Evolutionary conservation across 2,329 filamentous ascomycete species (phyloP), one percentile per base, ranked within the genome.

Genomic region (Pleoardoris graminearum): DNA sequence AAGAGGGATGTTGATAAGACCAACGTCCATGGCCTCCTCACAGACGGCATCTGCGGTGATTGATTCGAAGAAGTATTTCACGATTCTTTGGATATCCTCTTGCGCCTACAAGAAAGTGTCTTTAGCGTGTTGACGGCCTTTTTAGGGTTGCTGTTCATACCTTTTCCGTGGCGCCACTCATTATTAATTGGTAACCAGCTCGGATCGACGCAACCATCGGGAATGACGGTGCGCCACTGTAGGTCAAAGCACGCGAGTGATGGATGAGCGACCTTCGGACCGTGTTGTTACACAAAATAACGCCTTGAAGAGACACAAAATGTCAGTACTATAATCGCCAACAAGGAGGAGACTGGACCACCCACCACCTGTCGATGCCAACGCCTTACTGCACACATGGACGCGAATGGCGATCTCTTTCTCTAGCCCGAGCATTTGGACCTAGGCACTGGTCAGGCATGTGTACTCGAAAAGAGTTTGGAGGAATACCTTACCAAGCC

Each of bases 131-230:
- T n/a, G n/a, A n/a, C n/a, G n/a, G n/a, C n/a, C n/a, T n/a, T n/a
- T n/a, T n/a, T n/a, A n/a, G n/a, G n/a, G n/a, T n/a, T n/a, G n/a
- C n/a, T n/a, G n/a, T n/a, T n/a, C n/a, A n/a, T n/a, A n/a, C n/a
- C n/a, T n/a, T n/a, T n/a, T n/a, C n/a, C n/a, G n/a, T n/a, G n/a
- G n/a, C n/a, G n/a, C n/a, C n/a, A n/a, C n/a, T n/a, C n/a, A n/a
- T n/a, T n/a, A n/a, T n/a, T n/a, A n/a, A n/a, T n/a, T n/a, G n/a
- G n/a, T n/a, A n/a, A n/a, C n/a, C n/a, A n/a, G n/a, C n/a, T n/a
- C n/a, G n/a, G n/a, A n/a, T n/a, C n/a, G n/a, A n/a, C n/a, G 72
- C 73, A 0, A 76, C 61, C 11, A 66, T 61, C 1, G 69, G 66
- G 21, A 74, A 72, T 0, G 70, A 61, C 17, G 74, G 70, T 1